Evolutionary conservation across 1,139 yeast species (phyloP).

Genomic region (Taphrina pruni): DNA sequence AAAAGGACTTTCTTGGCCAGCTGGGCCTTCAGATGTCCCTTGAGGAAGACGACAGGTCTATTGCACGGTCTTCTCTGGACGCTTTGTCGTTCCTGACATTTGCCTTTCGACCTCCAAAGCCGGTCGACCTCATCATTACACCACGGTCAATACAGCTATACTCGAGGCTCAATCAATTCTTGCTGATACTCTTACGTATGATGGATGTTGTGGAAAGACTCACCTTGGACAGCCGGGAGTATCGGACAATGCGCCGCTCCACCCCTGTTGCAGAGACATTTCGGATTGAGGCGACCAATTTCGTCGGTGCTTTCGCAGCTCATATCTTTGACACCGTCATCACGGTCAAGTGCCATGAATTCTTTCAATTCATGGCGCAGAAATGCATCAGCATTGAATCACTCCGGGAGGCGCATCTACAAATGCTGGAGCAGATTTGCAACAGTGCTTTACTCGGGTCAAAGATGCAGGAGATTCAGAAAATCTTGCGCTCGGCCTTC

Average conservation of each 20-base stretch:
- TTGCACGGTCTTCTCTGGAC: conserved; percentile 25
- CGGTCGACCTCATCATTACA: conserved; percentile 31
- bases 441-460: conserved; percentile 9
- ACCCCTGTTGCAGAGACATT: conserved; percentile 10
- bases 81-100: conserved; percentile 33
- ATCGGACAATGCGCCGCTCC: conserved; percentile 13
- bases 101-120: conserved; percentile 24
- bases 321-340: conserved; percentile 31
- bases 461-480: conserved; percentile 9
- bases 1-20: conserved; percentile 19
- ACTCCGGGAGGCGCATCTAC: conserved; percentile 24
- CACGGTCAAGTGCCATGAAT: conserved; percentile 7
- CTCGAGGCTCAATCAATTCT: conserved; percentile 24
- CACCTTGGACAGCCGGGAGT: conserved; percentile 17
- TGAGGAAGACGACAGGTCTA: conserved; percentile 12
- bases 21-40: conserved; percentile 16
- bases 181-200: conserved; percentile 24
- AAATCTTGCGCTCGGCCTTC: conserved; percentile 6
- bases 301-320: conserved; percentile 13
- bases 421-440: conserved; percentile 22
- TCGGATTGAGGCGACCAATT: conserved; percentile 27
- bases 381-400: conserved; percentile 3
- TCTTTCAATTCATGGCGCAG: not conserved
- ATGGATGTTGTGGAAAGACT: conserved; percentile 20
- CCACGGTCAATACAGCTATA: conserved; percentile 6